A percentile compares a stretch with the other conserved stretches of the same genome.
Evolutionary conservation across 345 rosid genomes (phyloP).

Genomic region (Rubroshorea leprosula): DNA sequence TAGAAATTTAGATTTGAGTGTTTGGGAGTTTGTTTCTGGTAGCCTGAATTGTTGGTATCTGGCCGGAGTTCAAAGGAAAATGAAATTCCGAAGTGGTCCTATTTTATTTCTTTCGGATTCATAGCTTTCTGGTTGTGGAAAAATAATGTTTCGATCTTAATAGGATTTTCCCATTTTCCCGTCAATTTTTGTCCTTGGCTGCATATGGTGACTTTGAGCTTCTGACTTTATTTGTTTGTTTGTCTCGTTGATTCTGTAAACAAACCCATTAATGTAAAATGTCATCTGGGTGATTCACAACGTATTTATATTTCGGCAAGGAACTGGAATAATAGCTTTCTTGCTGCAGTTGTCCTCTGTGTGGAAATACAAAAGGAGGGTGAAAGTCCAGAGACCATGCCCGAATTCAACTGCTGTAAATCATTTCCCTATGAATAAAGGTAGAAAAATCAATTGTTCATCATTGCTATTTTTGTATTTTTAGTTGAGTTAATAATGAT

Average conservation of each 20-base stretch:
- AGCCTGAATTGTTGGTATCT: no score
- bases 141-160: not conserved
- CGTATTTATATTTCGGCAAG: not conserved
- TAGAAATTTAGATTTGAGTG: not conserved
- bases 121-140: no score
- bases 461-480: not conserved
- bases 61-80: not conserved
- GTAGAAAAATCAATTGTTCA: constrained; percentile 23
- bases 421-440: constrained; percentile 33
- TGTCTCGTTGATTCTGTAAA: not conserved
- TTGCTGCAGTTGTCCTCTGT: constrained; percentile 59
- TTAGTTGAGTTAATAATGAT: not conserved
- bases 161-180: not conserved
- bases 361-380: constrained; percentile 70
- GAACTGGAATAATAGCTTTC: constrained; percentile 6
- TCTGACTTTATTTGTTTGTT: constrained; percentile 5
- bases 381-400: constrained; percentile 74
- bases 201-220: no score
- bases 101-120: no score
- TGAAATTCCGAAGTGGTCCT: not conserved
- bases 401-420: constrained; percentile 39
- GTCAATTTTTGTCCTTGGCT: not conserved
- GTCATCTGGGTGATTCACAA: no score
- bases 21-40: not conserved
- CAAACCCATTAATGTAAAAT: not conserved